Percentiles rank a stretch among this genome's conserved stretches.
phyloP scores from a whole-genome alignment of 441 rosid genomes.

The Kokia cookei region DNA sequence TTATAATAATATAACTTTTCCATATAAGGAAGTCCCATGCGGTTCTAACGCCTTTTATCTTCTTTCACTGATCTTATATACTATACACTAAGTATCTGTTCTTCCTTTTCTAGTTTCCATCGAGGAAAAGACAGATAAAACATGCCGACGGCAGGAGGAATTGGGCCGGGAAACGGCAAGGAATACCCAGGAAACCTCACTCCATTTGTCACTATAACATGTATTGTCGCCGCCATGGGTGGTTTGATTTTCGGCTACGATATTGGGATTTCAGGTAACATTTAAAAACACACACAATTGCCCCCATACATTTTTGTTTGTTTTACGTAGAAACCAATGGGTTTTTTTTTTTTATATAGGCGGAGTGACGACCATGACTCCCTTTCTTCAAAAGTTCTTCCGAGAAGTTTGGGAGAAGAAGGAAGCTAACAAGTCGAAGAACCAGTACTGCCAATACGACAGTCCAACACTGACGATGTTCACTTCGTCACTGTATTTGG shows the following conservation, averaged over 20 bases:
- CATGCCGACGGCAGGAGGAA: slow-evolving; percentile 73
- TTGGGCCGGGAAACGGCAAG: slow-evolving; percentile 32
- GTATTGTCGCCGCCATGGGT: slow-evolving; percentile 92
- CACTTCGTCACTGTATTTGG: slow-evolving; percentile 87
- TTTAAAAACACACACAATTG: neutral
- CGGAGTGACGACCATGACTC: slow-evolving; percentile 82
- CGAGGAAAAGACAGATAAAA: slow-evolving; percentile 4
- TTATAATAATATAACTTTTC: neutral
- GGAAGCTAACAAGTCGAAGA: slow-evolving; percentile 25
- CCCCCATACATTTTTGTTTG: neutral
- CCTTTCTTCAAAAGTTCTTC: slow-evolving; percentile 66
- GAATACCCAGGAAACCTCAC: slow-evolving; percentile 89
- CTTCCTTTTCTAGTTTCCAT: neutral
- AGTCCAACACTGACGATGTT: slow-evolving; percentile 62
- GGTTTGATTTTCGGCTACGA: slow-evolving; percentile 95
- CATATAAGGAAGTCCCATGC: slow-evolving; percentile 25
- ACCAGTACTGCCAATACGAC: slow-evolving; percentile 80
- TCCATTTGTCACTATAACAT: slow-evolving; percentile 58
- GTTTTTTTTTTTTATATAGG: slow-evolving; percentile 29
- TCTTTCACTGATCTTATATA: neutral
- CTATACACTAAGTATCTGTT: neutral
- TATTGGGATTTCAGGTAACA: slow-evolving; percentile 81
- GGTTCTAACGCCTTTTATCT: neutral
- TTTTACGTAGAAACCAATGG: neutral
- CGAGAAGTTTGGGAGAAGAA: slow-evolving; percentile 56